Evolutionary conservation across 176 grass and related monocot genomes (phyloP).

Genomic region (Leersia perrieri): DNA sequence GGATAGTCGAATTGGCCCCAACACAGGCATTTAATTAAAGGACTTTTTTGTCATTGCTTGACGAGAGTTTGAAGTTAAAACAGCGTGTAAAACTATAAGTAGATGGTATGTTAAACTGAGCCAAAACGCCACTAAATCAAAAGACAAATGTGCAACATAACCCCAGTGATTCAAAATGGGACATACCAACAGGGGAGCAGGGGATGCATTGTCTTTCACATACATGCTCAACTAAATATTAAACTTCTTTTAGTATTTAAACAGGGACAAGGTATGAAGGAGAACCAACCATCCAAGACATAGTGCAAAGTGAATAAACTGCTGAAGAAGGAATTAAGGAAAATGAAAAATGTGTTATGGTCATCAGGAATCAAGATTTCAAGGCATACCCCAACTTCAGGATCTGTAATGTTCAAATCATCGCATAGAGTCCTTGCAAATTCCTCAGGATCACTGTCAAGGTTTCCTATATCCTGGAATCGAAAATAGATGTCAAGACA

Average conservation of each 20-base stretch:
- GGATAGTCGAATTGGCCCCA: background rate
- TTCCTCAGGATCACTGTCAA: conserved; percentile 92
- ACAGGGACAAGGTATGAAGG: background rate
- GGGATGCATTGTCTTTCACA: background rate
- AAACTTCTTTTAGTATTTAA: background rate
- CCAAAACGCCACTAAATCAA: background rate
- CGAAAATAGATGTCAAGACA: background rate
- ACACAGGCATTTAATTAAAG: background rate
- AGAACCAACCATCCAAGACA: background rate
- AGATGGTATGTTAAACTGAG: background rate
- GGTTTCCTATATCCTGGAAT: conserved; percentile 82
- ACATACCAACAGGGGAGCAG: background rate
- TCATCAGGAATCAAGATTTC: background rate
- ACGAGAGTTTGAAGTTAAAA: background rate
- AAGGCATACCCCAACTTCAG: conserved; percentile 87
- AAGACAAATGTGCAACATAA: background rate
- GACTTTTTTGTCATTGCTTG: background rate
- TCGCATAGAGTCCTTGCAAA: conserved; percentile 88
- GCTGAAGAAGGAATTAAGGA: background rate
- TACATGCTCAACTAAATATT: background rate
- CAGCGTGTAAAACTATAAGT: background rate
- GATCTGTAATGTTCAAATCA: conserved; percentile 79
- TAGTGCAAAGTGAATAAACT: background rate
- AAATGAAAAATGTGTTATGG: background rate
- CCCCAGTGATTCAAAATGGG: background rate